phyloP scores from a whole-genome alignment of 805 yeast genomes.

The Starmerella apis region DNA sequence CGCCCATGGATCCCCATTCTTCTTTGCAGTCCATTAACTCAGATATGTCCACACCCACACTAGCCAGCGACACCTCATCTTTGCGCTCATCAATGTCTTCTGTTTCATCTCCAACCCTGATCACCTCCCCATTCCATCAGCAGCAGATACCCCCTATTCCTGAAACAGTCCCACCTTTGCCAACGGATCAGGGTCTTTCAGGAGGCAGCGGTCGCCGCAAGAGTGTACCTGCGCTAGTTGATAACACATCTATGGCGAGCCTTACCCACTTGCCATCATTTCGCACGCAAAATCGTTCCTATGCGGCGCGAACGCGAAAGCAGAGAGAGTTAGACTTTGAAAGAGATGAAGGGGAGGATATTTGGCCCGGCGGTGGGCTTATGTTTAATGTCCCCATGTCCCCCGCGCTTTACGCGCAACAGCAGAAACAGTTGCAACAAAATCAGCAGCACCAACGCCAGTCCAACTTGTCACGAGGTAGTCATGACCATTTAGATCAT shows the following conservation, averaged over 20 bases:
- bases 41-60: conserved; percentile 23
- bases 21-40: conserved; percentile 16
- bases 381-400: conserved; percentile 59
- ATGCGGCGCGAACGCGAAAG: conserved; percentile 21
- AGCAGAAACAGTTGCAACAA: conserved; percentile 14
- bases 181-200: not conserved
- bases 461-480: too few relatives aligned
- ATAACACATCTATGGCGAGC: conserved; percentile 26
- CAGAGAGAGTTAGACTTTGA: conserved; percentile 32
- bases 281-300: conserved; percentile 3
- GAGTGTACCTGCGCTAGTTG: conserved; percentile 20
- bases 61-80: conserved; percentile 24
- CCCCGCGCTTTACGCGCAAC: conserved; percentile 39
- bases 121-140: not conserved
- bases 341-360: conserved; percentile 42
- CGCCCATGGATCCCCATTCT: conserved; percentile 6
- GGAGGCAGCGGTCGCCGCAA: conserved; percentile 8
- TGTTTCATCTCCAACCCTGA: conserved; percentile 20
- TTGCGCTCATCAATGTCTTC: conserved; percentile 23
- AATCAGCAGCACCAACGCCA: conserved; percentile 10
- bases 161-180: not conserved
- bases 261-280: conserved; percentile 16
- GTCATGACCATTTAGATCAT: too few relatives aligned
- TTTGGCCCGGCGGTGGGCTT: conserved; percentile 42
- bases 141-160: not conserved